A percentile compares a stretch with the other conserved stretches of the same genome.
These are phyloP conservation scores for Hymenoscyphus occultus DNA, from an alignment of 2,329 filamentous ascomycete genomes.

Conservation along the genomic window DNA sequence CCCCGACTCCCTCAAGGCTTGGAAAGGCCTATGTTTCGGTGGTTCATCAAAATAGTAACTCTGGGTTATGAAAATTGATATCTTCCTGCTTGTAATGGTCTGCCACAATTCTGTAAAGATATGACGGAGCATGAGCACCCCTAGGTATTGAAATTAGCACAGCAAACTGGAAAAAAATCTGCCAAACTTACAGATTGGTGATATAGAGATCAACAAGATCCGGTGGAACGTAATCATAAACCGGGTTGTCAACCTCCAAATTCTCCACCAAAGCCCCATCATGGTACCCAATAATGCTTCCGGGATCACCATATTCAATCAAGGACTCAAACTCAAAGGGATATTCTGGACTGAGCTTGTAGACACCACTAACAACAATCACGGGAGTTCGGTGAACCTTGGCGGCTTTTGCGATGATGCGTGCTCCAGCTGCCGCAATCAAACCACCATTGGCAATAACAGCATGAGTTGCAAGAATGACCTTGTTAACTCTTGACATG, in stretches of 20 bases:
- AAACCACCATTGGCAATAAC: slow-evolving; percentile 87
- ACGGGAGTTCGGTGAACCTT: slow-evolving; percentile 80
- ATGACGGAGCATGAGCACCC: slow-evolving; percentile 66
- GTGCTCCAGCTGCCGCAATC: slow-evolving; percentile 79
- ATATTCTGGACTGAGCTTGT: slow-evolving; percentile 89
- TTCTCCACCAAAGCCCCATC: slow-evolving; percentile 77
- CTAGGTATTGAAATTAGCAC: slow-evolving; percentile 38
- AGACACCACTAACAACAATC: slow-evolving; percentile 84
- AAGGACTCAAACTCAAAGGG: slow-evolving; percentile 78
- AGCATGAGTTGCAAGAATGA: slow-evolving; percentile 82
- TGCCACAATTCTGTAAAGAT: slow-evolving; percentile 68
- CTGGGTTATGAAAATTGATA: slow-evolving; percentile 53
- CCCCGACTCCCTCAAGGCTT: not conserved
- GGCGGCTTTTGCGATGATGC: slow-evolving; percentile 79
- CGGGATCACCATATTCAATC: slow-evolving; percentile 83
- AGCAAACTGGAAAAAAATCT: slow-evolving; percentile 5
- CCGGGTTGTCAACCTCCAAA: slow-evolving; percentile 72
- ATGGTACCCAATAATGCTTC: slow-evolving; percentile 71
- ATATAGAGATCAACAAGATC: slow-evolving; percentile 78
- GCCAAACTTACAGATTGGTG: slow-evolving; percentile 68
- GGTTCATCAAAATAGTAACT: slow-evolving; percentile 30
- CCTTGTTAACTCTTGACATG: slow-evolving; percentile 94
- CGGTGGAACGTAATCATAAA: slow-evolving; percentile 78
- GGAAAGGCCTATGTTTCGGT: not conserved
- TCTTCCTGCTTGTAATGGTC: slow-evolving; percentile 76